Evolutionary conservation across 2,329 filamentous ascomycete species (phyloP).

Genomic region (Pseudocercospora pini-densiflorae): DNA sequence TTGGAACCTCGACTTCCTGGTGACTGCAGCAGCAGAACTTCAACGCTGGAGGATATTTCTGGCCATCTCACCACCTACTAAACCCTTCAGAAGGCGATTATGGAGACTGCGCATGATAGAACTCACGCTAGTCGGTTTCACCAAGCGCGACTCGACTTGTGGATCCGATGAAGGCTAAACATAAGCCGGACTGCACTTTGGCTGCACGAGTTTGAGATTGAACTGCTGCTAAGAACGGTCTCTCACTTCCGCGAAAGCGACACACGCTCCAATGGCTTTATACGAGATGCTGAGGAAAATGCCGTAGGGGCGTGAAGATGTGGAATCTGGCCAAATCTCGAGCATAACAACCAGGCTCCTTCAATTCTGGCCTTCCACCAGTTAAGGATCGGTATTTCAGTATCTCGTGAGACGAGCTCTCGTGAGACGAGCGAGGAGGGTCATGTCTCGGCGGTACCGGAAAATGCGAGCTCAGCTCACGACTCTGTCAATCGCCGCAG

Average conservation of each 20-base stretch:
- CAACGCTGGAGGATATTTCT: not conserved
- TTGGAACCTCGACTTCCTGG: not conserved
- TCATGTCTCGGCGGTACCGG: not conserved
- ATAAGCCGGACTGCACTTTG: slow-evolving; percentile 2
- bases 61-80: not conserved
- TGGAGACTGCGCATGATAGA: not conserved
- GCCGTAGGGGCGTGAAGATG: not conserved
- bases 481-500: not conserved
- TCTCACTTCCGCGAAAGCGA: not conserved
- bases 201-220: not conserved
- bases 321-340: not conserved
- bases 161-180: not conserved
- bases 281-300: not conserved
- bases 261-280: not conserved
- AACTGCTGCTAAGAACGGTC: not conserved
- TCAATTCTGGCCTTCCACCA: too few relatives aligned
- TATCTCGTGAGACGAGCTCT: not conserved
- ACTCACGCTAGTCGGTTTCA: not conserved
- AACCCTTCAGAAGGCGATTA: not conserved
- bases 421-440: not conserved
- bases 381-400: too few relatives aligned
- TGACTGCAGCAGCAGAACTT: not conserved
- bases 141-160: not conserved
- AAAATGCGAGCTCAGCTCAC: not conserved
- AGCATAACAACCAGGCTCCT: too few relatives aligned